These are phyloP conservation scores for Cerioporus squamosus DNA, from an alignment of 1,284 basidiomycete species.

Conservation along the genomic window DNA sequence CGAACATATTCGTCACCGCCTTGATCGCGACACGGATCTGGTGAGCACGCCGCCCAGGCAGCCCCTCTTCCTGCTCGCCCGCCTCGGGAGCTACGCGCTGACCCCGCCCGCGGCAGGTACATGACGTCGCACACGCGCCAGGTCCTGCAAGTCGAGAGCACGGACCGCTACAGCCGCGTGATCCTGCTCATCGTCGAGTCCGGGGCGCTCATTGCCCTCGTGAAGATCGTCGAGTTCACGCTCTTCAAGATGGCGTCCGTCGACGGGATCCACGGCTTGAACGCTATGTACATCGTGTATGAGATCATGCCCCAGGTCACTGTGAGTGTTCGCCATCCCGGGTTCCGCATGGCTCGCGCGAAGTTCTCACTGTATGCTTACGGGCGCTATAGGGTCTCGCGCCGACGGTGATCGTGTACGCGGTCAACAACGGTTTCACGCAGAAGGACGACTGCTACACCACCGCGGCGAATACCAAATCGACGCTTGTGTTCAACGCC, in stretches of 20 bases:
- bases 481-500: too few species aligned
- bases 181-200: constrained; percentile 12
- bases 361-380: background rate
- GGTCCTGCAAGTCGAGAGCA: background rate
- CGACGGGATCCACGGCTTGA: constrained; percentile 9
- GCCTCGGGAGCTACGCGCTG: too few species aligned
- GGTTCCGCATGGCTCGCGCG: too few species aligned
- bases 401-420: constrained; percentile 3
- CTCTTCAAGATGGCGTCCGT: constrained; percentile 11
- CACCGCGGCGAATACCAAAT: too few species aligned
- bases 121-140: background rate
- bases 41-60: too few species aligned
- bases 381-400: background rate
- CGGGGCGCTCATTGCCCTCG: constrained; percentile 8
- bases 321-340: constrained; percentile 5
- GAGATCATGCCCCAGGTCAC: constrained; percentile 16
- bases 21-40: constrained; percentile 1
- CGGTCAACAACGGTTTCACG: constrained; percentile 3
- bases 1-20: constrained; percentile 1
- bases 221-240: constrained; percentile 13
- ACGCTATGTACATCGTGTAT: constrained; percentile 12
- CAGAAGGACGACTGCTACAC: constrained; percentile 4
- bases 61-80: too few species aligned
- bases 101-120: background rate
- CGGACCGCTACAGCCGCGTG: background rate